phyloP scores from a whole-genome alignment of 1,139 yeast species.

The Saccharomyces pastorianus region DNA sequence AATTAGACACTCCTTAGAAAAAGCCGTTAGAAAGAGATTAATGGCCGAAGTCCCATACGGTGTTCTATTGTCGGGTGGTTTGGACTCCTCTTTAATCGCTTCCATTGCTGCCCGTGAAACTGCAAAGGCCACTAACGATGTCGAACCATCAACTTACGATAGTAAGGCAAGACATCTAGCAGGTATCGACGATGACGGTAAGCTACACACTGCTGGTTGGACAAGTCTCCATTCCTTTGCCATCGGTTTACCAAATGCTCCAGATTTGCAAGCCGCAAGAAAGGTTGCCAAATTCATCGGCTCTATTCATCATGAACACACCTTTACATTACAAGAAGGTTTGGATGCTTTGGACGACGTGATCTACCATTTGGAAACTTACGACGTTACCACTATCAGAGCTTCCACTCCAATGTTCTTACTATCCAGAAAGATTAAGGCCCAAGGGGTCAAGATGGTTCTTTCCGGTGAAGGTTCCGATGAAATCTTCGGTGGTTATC shows the following conservation, averaged over 20 bases:
- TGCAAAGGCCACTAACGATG: slow-evolving; percentile 55
- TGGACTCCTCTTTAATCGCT: slow-evolving; percentile 93
- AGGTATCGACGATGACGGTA: slow-evolving; percentile 85
- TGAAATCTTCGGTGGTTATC: slow-evolving; percentile 95
- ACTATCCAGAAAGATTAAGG: slow-evolving; percentile 91
- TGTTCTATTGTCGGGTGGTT: slow-evolving; percentile 90
- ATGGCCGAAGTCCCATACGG: slow-evolving; percentile 99
- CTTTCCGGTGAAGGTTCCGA: slow-evolving; percentile 97
- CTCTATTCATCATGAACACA: slow-evolving; percentile 94
- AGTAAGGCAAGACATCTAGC: slow-evolving; percentile 56
- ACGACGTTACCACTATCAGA: slow-evolving; percentile 95
- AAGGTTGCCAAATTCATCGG: slow-evolving; percentile 94
- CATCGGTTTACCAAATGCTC: slow-evolving; percentile 93
- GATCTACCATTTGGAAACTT: slow-evolving; percentile 90
- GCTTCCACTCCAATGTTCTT: slow-evolving; percentile 99
- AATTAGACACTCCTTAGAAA: slow-evolving; percentile 75
- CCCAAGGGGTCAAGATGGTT: slow-evolving; percentile 99
- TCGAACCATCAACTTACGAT: slow-evolving; percentile 33
- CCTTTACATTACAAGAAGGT: slow-evolving; percentile 93
- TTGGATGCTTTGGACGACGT: slow-evolving; percentile 91
- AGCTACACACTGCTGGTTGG: slow-evolving; percentile 72
- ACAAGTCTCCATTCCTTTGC: slow-evolving; percentile 90
- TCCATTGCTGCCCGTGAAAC: slow-evolving; percentile 96
- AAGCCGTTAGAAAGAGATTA: slow-evolving; percentile 94
- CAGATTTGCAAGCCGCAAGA: slow-evolving; percentile 91